phyloP scores from a whole-genome alignment of 2,329 filamentous ascomycete genomes.

The Pseudogymnoascus verrucosus region DNA sequence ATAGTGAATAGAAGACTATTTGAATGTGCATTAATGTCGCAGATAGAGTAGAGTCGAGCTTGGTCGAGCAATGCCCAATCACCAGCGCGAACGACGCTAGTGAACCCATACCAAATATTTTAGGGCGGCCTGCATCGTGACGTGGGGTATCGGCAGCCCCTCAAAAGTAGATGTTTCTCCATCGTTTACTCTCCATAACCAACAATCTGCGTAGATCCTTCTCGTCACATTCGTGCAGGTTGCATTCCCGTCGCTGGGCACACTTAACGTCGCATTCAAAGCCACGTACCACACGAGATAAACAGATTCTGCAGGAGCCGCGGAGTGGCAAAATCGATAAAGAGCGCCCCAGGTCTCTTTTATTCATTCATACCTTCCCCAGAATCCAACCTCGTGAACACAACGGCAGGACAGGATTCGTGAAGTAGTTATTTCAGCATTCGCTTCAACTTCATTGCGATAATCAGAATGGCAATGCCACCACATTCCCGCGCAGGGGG shows the following conservation, averaged over 20 bases:
- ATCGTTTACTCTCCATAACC: not conserved
- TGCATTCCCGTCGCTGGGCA: not conserved
- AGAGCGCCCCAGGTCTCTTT: not conserved
- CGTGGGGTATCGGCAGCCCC: slow-evolving; percentile 1
- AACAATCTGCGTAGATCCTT: not conserved
- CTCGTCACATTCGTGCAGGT: not conserved
- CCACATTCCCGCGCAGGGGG: not conserved
- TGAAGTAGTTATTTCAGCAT: not conserved
- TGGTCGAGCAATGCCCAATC: not conserved
- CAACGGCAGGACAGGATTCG: not conserved
- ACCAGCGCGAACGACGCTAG: not conserved
- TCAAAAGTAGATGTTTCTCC: not conserved
- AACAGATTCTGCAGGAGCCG: not conserved
- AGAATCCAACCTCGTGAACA: not conserved
- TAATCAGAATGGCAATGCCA: not conserved
- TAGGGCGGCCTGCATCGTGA: not conserved
- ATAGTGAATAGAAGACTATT: slow-evolving; percentile 5
- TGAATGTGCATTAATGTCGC: not conserved
- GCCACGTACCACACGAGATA: slow-evolving; percentile 2
- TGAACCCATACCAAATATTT: slow-evolving; percentile 6
- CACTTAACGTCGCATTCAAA: not conserved
- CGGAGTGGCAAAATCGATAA: not conserved
- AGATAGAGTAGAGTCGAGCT: not conserved
- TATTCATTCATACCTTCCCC: not conserved
- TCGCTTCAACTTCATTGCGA: not conserved